phyloP scores from a whole-genome alignment of 2,329 filamentous ascomycete species.

The Herpomyces periplanetae region DNA sequence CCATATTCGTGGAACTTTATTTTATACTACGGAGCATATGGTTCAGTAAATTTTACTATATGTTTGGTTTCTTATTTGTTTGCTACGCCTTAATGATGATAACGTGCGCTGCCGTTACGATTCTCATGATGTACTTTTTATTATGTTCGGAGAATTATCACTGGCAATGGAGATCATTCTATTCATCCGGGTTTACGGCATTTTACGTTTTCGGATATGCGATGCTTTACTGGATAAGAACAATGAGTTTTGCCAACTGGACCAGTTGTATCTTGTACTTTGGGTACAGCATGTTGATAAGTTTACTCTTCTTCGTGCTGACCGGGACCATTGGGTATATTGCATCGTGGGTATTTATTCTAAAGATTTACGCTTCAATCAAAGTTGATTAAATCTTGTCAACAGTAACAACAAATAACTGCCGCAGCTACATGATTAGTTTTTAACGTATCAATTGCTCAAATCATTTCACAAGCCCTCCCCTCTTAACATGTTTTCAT shows the following conservation, averaged over 20 bases:
- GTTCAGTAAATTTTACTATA: conserved; percentile 97
- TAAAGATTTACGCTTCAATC: conserved; percentile 83
- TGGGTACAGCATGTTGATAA: conserved; percentile 61
- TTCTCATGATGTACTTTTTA: conserved; percentile 80
- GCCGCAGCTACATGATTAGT: too few species aligned
- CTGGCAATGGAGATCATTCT: conserved; percentile 91
- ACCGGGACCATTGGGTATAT: conserved; percentile 87
- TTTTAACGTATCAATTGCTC: too few species aligned
- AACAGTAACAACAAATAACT: conserved; percentile 1
- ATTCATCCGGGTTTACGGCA: conserved; percentile 58
- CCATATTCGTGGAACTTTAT: conserved; percentile 91
- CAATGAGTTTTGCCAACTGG: conserved; percentile 44
- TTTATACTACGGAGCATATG: conserved; percentile 98
- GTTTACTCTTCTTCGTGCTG: conserved; percentile 64
- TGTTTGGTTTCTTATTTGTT: conserved; percentile 95
- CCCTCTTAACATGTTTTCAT: too few species aligned
- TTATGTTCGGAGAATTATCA: conserved; percentile 90
- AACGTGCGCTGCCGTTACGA: conserved; percentile 61
- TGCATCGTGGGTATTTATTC: conserved; percentile 66
- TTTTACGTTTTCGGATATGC: conserved; percentile 73
- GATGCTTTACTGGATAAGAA: conserved; percentile 57
- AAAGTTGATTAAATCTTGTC: conserved; percentile 42
- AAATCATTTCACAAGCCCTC: too few species aligned
- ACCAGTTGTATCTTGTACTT: conserved; percentile 66
- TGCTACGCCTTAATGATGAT: conserved; percentile 94